A percentile compares a stretch with the other conserved stretches of the same genome.
These are phyloP conservation scores for Penstemon newberryi DNA, from an alignment of 257 asterid species.

Conservation along the genomic window DNA sequence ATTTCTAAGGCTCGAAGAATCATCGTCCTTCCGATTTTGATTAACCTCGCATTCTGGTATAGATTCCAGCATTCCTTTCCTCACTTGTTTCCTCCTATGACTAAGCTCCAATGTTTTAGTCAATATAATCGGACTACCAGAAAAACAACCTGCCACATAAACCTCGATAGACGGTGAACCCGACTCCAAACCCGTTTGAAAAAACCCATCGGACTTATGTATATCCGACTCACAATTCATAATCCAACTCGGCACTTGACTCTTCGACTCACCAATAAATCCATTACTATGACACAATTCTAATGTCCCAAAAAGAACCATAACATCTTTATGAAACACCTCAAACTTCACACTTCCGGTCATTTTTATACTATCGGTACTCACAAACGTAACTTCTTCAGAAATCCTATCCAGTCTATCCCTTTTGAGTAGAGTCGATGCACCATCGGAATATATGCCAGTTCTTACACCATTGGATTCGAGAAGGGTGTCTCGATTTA, in stretches of 20 bases:
- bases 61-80: constrained; percentile 59
- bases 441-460: constrained; percentile 59
- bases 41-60: constrained; percentile 62
- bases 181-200: constrained; percentile 38
- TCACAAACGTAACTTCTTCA: constrained; percentile 62
- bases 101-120: constrained; percentile 53
- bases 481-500: constrained; percentile 57
- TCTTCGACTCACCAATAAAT: constrained; percentile 37
- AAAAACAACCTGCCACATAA: constrained; percentile 66
- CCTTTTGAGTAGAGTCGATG: constrained; percentile 53
- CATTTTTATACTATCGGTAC: constrained; percentile 60
- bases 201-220: constrained; percentile 25
- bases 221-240: constrained; percentile 52
- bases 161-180: constrained; percentile 58
- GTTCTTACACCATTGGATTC: constrained; percentile 68
- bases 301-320: constrained; percentile 54
- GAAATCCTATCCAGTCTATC: constrained; percentile 59
- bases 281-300: constrained; percentile 42
- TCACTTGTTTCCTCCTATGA: constrained; percentile 52
- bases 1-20: constrained; percentile 31
- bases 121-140: constrained; percentile 59
- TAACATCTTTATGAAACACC: constrained; percentile 45
- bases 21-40: constrained; percentile 30
- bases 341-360: constrained; percentile 65
- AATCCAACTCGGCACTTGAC: constrained; percentile 48